Base-by-base conservation (phyloP, 2,329 filamentous ascomycete species). In the Botryosphaeria dothidea region DNA sequence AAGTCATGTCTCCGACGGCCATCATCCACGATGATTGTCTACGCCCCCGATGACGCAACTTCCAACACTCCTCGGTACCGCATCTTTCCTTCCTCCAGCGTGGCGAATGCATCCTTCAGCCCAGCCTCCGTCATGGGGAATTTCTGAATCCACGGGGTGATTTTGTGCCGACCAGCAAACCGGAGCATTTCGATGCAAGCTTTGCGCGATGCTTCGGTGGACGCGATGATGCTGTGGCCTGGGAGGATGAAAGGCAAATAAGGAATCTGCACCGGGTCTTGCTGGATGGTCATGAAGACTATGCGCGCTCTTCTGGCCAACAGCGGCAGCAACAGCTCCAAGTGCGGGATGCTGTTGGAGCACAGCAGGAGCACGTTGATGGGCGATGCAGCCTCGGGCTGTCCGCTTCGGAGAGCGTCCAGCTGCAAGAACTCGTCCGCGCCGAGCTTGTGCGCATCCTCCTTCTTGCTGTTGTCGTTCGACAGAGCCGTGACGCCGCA, bases 171-270 rank as follows among this genome's bases (percentile, higher is more conserved):
- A n/a, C 31, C 65, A 1, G 61, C 65, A 36, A 69, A 69, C 4
- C 65, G 25, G 3, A 69, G 62, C 64, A 67, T 68, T 23, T 65
- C 51, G 3, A 27, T 21, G 36, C 62, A 62, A 15, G 56, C 36
- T 17, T 54, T 36, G 4, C 57, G 13, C n/a, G 67, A 66, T 3
- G 66, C 66, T 13, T 64, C 65, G 3, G 74, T 76, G 1, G 71
- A 74, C 0, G 74, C 71, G 31, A 75, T 73, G 38, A 77, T 63
- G 11, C 58, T 67, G 52, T 75, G 74, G 4, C 74, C 75, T 5
- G 74, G 74, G 4, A 76, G 68, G 7, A 77, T 67, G 64, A 76
- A 75, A 4, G 70, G 68, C 72, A 77, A 73, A 45, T 75, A 75
- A 1, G 74, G 73, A 1, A 76, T 64, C n/a, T 65, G 49, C 5